A percentile compares a stretch with the other conserved stretches of the same genome.
Evolutionary conservation across 1,139 yeast species (phyloP).

Genomic region (Suhomyces bolitotheri): DNA sequence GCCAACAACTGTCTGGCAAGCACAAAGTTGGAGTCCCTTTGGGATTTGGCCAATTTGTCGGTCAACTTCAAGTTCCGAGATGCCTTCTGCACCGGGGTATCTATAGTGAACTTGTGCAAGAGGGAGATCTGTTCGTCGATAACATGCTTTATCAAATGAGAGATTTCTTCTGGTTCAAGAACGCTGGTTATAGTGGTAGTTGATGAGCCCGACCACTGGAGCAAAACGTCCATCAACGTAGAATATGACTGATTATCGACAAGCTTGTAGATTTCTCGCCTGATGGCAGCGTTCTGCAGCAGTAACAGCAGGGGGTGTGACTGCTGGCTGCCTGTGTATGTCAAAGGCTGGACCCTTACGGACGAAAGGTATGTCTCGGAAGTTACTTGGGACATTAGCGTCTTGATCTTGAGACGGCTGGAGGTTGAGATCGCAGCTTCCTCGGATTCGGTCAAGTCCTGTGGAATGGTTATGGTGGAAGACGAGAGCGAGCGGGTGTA

Average conservation of each 20-base stretch:
- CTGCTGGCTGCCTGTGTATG: too few relatives aligned
- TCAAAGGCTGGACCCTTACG: not conserved
- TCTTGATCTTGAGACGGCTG: constrained; percentile 5
- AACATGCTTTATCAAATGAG: constrained; percentile 26
- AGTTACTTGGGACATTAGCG: constrained; percentile 6
- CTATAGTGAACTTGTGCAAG: constrained; percentile 14
- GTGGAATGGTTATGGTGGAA: constrained; percentile 8
- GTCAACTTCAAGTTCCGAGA: constrained; percentile 12
- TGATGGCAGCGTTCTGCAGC: constrained; percentile 12
- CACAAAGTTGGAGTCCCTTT: constrained; percentile 11
- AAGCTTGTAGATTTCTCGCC: constrained; percentile 19
- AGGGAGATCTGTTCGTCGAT: constrained; percentile 24
- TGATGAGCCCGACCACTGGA: constrained; percentile 19
- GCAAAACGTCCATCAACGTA: constrained; percentile 23
- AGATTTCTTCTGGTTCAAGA: constrained; percentile 25
- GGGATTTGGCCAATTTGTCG: constrained; percentile 8
- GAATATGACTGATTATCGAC: constrained; percentile 21
- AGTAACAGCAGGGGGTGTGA: too few relatives aligned
- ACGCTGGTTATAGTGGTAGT: constrained; percentile 12
- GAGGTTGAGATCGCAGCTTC: constrained; percentile 1
- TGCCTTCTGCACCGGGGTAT: constrained; percentile 14
- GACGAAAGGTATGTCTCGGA: constrained; percentile 14
- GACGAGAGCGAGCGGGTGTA: constrained; percentile 4
- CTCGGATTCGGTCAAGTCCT: constrained; percentile 4
- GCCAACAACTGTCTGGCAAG: constrained; percentile 18